Conservation (phyloP, 2,329 filamentous ascomycete genomes). For the Aspergillus clavatus region DNA sequence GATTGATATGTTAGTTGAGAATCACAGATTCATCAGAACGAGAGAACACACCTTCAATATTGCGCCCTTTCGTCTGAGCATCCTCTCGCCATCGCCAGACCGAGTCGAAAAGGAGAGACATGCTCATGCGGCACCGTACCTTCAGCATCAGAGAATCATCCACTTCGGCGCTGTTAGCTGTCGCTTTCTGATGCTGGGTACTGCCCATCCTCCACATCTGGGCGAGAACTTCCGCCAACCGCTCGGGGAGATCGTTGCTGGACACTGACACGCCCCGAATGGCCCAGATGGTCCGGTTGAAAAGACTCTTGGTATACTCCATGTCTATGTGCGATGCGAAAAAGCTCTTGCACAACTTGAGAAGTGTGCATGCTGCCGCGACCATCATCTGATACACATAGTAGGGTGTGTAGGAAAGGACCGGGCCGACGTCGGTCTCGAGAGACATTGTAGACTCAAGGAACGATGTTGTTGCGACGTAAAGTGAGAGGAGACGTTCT, state of each 20-base stretch:
- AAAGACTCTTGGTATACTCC: slow-evolving; percentile 52
- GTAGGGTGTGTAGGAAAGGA: slow-evolving; percentile 52
- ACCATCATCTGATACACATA: slow-evolving; percentile 66
- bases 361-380: slow-evolving; percentile 58
- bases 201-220: slow-evolving; percentile 58
- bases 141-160: slow-evolving; percentile 55
- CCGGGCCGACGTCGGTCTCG: slow-evolving; percentile 42
- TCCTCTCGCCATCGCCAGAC: slow-evolving; percentile 65
- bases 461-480: slow-evolving; percentile 44
- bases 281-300: slow-evolving; percentile 55
- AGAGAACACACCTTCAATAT: slow-evolving; percentile 61
- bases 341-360: slow-evolving; percentile 63
- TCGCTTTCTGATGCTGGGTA: slow-evolving; percentile 24
- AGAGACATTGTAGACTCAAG: slow-evolving; percentile 45
- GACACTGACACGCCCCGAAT: slow-evolving; percentile 57
- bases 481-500: slow-evolving; percentile 42
- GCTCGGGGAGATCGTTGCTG: slow-evolving; percentile 59
- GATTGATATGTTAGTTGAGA: background rate
- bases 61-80: slow-evolving; percentile 64
- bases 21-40: background rate
- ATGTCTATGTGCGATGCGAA: slow-evolving; percentile 55
- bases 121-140: slow-evolving; percentile 62
- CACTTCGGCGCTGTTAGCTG: slow-evolving; percentile 26
- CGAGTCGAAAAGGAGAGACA: slow-evolving; percentile 63
- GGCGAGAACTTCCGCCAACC: slow-evolving; percentile 60